These are phyloP conservation scores for Bacidia gigantensis DNA, from an alignment of 495 filamentous ascomycete genomes.

Conservation along the genomic window DNA sequence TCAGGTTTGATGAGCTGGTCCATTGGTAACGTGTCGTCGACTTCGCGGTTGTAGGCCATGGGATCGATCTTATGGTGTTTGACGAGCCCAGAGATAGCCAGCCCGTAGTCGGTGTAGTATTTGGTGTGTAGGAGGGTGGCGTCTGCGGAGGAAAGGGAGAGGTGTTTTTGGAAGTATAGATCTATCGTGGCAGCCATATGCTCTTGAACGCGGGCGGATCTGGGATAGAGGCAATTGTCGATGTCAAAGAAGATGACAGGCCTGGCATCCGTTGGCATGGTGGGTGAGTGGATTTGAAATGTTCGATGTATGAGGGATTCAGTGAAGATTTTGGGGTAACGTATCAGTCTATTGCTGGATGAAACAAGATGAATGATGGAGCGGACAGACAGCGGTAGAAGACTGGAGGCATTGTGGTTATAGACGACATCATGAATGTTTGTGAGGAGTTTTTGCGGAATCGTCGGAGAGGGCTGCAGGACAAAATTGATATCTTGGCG, in stretches of 20 bases:
- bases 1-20: conserved; percentile 70
- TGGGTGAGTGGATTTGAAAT: neutral
- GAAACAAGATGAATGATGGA: neutral
- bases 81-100: conserved; percentile 91
- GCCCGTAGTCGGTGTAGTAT: conserved; percentile 91
- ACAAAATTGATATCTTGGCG: neutral
- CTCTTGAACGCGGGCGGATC: conserved; percentile 46
- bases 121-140: conserved; percentile 69
- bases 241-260: conserved; percentile 85
- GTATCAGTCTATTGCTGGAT: neutral
- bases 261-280: conserved; percentile 16
- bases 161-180: conserved; percentile 66
- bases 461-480: neutral
- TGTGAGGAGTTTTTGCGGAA: neutral
- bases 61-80: conserved; percentile 92
- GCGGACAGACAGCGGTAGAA: neutral
- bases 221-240: conserved; percentile 75
- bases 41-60: conserved; percentile 83
- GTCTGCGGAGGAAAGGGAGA: conserved; percentile 57
- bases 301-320: neutral
- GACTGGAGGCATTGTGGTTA: neutral
- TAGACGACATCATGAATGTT: neutral
- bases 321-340: neutral
- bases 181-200: conserved; percentile 66
- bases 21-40: conserved; percentile 89